Conservation (phyloP, 495 filamentous ascomycete species). For the Hypoxylon lenormandii region DNA sequence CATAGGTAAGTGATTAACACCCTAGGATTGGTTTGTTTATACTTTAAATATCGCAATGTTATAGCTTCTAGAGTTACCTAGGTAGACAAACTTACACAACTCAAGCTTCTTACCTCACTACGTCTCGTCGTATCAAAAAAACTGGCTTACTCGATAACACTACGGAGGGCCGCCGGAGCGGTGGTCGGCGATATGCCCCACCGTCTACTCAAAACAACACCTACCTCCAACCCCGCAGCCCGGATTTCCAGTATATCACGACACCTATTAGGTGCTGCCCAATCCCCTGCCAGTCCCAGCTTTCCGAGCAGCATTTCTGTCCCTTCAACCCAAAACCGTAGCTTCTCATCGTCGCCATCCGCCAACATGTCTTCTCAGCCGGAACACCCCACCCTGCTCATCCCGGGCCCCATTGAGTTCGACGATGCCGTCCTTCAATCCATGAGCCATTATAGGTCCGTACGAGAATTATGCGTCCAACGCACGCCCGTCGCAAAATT, state of each 20-base stretch:
- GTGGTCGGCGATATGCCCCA: slow-evolving; percentile 59
- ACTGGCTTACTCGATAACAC: slow-evolving; percentile 51
- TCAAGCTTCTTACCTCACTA: slow-evolving; percentile 20
- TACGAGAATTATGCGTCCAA: slow-evolving; percentile 23
- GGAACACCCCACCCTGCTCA: slow-evolving; percentile 83
- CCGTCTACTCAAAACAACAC: slow-evolving; percentile 46
- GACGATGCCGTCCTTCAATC: slow-evolving; percentile 95
- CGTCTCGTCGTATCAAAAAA: slow-evolving; percentile 26
- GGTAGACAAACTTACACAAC: slow-evolving; percentile 13
- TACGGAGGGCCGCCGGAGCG: slow-evolving; percentile 48
- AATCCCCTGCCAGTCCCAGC: slow-evolving; percentile 66
- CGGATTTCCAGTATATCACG: slow-evolving; percentile 83
- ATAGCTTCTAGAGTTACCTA: neutral
- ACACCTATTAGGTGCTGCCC: slow-evolving; percentile 73
- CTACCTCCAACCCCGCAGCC: slow-evolving; percentile 71
- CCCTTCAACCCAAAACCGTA: slow-evolving; percentile 54
- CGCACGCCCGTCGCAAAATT: neutral
- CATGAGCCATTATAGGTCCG: slow-evolving; percentile 95
- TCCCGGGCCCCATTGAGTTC: slow-evolving; percentile 97
- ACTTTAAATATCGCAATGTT: slow-evolving; percentile 2
- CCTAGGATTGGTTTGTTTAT: neutral
- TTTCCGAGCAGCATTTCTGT: slow-evolving; percentile 73
- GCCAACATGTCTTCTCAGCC: slow-evolving; percentile 81
- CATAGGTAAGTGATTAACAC: too few species aligned
- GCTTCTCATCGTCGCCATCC: slow-evolving; percentile 45